These are phyloP conservation scores for Debaryomyces sp. DNA, from an alignment of 1,139 yeast genomes.

Conservation along the genomic window DNA sequence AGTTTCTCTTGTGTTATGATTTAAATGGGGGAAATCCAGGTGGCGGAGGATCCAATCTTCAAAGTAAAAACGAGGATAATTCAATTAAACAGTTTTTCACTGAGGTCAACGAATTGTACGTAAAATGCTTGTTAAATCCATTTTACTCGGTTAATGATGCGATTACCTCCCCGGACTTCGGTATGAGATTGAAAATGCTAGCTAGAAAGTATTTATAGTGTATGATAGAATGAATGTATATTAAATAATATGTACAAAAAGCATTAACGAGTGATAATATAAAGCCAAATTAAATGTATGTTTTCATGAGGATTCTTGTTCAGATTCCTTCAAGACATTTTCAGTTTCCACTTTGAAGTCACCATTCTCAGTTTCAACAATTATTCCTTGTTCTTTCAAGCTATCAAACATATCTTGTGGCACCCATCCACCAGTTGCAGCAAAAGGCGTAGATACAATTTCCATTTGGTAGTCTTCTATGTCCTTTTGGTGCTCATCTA, in stretches of 20 bases:
- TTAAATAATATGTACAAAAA: constrained; percentile 9
- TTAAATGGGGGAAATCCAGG: constrained; percentile 19
- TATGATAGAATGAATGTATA: constrained; percentile 4
- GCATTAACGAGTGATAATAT: neutral
- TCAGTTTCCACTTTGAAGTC: constrained; percentile 43
- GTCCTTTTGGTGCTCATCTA: constrained; percentile 57
- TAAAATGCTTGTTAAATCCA: constrained; percentile 83
- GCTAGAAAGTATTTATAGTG: constrained; percentile 73
- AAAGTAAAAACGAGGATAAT: constrained; percentile 59
- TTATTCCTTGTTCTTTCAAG: constrained; percentile 65
- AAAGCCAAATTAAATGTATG: neutral
- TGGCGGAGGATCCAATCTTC: constrained; percentile 6
- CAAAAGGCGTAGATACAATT: constrained; percentile 73
- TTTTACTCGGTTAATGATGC: constrained; percentile 80
- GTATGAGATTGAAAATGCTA: constrained; percentile 65
- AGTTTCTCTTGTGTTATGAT: constrained; percentile 79
- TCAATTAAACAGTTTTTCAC: constrained; percentile 79
- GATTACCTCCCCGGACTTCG: constrained; percentile 75
- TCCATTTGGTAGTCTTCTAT: constrained; percentile 70
- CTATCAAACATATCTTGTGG: constrained; percentile 89
- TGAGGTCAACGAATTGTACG: constrained; percentile 86
- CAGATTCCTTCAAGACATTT: constrained; percentile 31
- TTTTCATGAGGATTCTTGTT: neutral
- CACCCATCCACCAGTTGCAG: constrained; percentile 93
- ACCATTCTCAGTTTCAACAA: constrained; percentile 43